These are phyloP conservation scores for Stereum hirsutum DNA, from an alignment of 1,284 basidiomycete species.

Conservation along the genomic window DNA sequence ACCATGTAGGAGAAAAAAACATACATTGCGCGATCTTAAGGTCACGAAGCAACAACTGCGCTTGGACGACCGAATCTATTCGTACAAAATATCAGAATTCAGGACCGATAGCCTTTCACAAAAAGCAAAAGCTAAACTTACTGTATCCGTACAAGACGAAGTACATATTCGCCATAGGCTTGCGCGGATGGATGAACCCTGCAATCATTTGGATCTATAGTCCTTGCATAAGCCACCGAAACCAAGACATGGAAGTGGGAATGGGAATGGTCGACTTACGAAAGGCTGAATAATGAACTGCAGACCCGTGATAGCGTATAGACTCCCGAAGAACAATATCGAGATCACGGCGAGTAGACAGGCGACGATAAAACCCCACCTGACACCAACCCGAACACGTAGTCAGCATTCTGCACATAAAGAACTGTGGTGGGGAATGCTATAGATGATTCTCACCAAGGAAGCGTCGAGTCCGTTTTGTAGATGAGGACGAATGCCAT, in stretches of 20 bases:
- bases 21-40: slow-evolving; percentile 33
- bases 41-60: slow-evolving; percentile 37
- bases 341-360: slow-evolving; percentile 38
- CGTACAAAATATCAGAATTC: background rate
- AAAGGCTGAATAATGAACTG: slow-evolving; percentile 20
- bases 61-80: slow-evolving; percentile 28
- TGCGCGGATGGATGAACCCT: slow-evolving; percentile 30
- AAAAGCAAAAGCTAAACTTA: no score
- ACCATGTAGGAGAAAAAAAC: background rate
- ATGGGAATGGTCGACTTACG: no score
- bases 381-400: background rate
- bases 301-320: slow-evolving; percentile 40
- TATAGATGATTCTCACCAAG: slow-evolving; percentile 31
- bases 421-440: slow-evolving; percentile 14
- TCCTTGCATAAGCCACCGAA: no score
- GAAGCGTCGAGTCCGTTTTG: slow-evolving; percentile 40
- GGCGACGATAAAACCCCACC: slow-evolving; percentile 10
- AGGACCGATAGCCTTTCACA: background rate
- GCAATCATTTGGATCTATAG: slow-evolving; percentile 25
- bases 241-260: no score
- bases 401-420: slow-evolving; percentile 4
- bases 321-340: slow-evolving; percentile 37
- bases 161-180: slow-evolving; percentile 46
- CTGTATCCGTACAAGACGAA: slow-evolving; percentile 39
- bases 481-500: slow-evolving; percentile 45